Evolutionary conservation across 1,284 basidiomycete species (phyloP).

Genomic region (Gomphus bonarii): DNA sequence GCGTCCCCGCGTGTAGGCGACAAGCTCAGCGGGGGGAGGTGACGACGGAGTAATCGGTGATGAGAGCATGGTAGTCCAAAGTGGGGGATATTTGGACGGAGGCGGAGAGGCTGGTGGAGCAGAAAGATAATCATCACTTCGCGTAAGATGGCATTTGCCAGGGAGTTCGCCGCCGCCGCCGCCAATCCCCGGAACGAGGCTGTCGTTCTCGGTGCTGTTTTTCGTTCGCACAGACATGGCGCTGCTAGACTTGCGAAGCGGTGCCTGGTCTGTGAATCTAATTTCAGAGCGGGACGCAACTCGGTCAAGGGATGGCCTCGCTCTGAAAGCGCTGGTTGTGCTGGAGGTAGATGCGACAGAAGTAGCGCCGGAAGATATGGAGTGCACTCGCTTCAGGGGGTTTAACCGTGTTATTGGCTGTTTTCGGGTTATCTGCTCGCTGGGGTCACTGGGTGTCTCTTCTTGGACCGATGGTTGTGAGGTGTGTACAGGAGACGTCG

Average conservation of each 20-base stretch:
- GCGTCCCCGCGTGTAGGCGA: constrained; percentile 38
- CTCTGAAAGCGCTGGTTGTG: constrained; percentile 35
- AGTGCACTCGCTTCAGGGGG: constrained; percentile 7
- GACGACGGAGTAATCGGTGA: constrained; percentile 45
- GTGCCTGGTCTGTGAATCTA: constrained; percentile 21
- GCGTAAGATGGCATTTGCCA: no score
- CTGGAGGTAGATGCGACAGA: constrained; percentile 52
- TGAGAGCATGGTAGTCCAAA: constrained; percentile 66
- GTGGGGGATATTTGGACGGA: constrained; percentile 25
- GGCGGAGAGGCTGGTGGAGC: constrained; percentile 14
- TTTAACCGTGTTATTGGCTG: background rate
- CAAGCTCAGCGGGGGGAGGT: constrained; percentile 38
- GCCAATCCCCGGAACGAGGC: background rate
- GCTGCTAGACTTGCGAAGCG: background rate
- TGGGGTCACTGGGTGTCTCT: constrained; percentile 13
- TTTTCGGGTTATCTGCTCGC: constrained; percentile 6
- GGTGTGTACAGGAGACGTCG: constrained; percentile 13
- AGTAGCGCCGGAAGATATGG: constrained; percentile 25
- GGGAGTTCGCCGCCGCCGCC: background rate
- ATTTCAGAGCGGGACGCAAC: constrained; percentile 49
- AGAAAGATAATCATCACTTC: background rate
- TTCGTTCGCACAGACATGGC: background rate
- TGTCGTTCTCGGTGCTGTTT: background rate
- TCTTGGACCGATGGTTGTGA: constrained; percentile 11
- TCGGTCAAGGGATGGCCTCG: constrained; percentile 42